phyloP scores from a whole-genome alignment of 371 early-diverging fungal genomes.

The Vittaforma corneae region DNA sequence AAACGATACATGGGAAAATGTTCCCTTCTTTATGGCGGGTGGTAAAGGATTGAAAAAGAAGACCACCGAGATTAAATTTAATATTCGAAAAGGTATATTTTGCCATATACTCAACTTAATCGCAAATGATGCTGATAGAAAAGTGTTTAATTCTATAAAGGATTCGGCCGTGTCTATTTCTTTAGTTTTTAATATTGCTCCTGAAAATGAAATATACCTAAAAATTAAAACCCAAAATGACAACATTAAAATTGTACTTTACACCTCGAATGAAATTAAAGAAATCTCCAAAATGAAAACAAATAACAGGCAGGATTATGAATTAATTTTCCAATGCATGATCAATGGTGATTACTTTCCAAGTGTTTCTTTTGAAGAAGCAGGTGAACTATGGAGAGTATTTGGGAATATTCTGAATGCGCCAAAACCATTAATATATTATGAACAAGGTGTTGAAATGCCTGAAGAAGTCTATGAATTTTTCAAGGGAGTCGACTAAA shows the following conservation, averaged over 20 bases:
- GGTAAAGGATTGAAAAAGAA: constrained; percentile 56
- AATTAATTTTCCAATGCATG: constrained; percentile 43
- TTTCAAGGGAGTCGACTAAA: constrained; percentile 19
- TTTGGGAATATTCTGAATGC: constrained; percentile 28
- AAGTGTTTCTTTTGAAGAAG: constrained; percentile 25
- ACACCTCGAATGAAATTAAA: constrained; percentile 7
- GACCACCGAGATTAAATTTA: constrained; percentile 31
- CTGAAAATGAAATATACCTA: constrained; percentile 33
- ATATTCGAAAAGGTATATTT: constrained; percentile 15
- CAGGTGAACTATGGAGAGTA: constrained; percentile 41
- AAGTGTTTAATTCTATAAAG: background rate
- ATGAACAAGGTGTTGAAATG: constrained; percentile 30
- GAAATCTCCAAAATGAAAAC: constrained; percentile 9
- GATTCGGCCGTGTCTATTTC: background rate
- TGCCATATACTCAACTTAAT: background rate
- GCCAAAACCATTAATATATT: constrained; percentile 21
- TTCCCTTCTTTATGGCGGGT: constrained; percentile 44
- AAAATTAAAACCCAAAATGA: constrained; percentile 5
- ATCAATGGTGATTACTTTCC: constrained; percentile 19
- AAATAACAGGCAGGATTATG: constrained; percentile 35
- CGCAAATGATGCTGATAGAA: background rate
- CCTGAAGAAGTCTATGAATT: constrained; percentile 27
- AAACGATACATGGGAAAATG: constrained; percentile 30
- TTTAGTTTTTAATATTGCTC: constrained; percentile 26
- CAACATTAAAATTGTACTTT: background rate